A percentile compares a stretch with the other conserved stretches of the same genome.
Evolutionary conservation across 2,329 filamentous ascomycete species (phyloP).

Genomic region (Coccinonectria pachysandricola): DNA sequence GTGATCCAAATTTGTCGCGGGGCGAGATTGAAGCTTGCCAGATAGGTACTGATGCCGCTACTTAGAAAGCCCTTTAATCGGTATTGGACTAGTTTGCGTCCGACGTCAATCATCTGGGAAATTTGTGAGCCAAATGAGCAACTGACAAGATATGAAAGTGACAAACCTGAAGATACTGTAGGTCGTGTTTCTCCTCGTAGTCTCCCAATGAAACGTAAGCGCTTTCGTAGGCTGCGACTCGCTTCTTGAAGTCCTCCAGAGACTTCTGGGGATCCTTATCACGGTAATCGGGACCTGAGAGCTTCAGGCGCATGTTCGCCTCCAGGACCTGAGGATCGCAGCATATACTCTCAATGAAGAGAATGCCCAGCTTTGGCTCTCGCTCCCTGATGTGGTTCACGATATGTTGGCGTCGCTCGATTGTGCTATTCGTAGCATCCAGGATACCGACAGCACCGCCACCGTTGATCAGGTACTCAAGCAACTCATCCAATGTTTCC

Average conservation of each 20-base stretch:
- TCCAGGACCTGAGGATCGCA: conserved; percentile 75
- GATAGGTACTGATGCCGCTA: conserved; percentile 84
- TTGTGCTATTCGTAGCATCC: conserved; percentile 94
- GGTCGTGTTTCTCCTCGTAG: conserved; percentile 79
- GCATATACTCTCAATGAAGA: conserved; percentile 94
- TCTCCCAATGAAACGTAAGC: conserved; percentile 85
- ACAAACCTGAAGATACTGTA: conserved; percentile 78
- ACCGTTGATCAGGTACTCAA: conserved; percentile 75
- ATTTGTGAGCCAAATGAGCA: conserved; percentile 16
- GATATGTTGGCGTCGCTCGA: conserved; percentile 71
- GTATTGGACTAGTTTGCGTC: conserved; percentile 84
- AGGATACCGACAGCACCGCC: conserved; percentile 89
- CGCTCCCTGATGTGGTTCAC: conserved; percentile 73
- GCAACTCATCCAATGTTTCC: conserved; percentile 81
- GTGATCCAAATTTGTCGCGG: conserved; percentile 98
- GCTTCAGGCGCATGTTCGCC: conserved; percentile 93
- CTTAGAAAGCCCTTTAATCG: conserved; percentile 87
- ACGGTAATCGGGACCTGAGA: conserved; percentile 91
- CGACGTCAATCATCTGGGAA: conserved; percentile 82
- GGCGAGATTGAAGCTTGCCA: conserved; percentile 93
- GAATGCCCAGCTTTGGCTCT: conserved; percentile 78
- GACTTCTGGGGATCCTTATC: conserved; percentile 83
- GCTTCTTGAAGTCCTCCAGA: conserved; percentile 82
- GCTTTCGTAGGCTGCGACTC: conserved; percentile 87
- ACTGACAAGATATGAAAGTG: neutral